Base-by-base conservation (phyloP, 2,329 filamentous ascomycete genomes). In the Ophiostoma himal-ulmi region DNA sequence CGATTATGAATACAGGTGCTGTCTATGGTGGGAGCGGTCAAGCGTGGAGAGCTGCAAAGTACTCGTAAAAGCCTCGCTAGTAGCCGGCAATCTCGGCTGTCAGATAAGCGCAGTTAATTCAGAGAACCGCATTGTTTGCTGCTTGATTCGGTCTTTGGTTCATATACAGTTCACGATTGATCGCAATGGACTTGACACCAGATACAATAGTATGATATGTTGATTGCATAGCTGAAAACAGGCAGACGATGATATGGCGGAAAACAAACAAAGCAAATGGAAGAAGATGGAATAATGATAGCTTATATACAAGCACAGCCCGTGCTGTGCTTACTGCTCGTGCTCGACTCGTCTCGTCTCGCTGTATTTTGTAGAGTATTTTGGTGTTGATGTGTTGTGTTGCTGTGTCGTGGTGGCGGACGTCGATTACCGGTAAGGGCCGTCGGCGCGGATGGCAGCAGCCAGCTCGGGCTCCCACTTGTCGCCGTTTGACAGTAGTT, bases 381-480 rank as follows among this genome's bases (percentile, higher is more conserved):
- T 62, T 52, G 30, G 30, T 30, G 30, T 11, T 69, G 34, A 44
- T 66, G 41, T 20, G 48, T 68, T 44, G 34, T 34, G 7, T 41
- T 37, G 30, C 17, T 10, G 64, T 65, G 11, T 57, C 8, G 44
- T 5, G 14, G 44, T 48, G 44, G 37, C 37, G 11, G 37, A 14
- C 54, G 13, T 26, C 30, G 30, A 52, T 85, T 89, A 94, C 86
- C 91, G 87, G 84, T 94, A 98, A 68, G 94, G 94, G 70, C 94
- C 89, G 85, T 99, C 95, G 73, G 95, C 95, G 78, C 93, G 90
- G 79, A 95, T 95, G 75, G 88, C 89, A 71, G 95, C 94, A 1
- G 94, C 94, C 78, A 99, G 85, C 83, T 99, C 95, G 8, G 95
- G 94, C 84, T 99, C 95, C 95, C 95, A 99, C 83, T 94, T 94